Conservation (phyloP, 352 stramenopile species). For the Phytophthora hybrid region DNA sequence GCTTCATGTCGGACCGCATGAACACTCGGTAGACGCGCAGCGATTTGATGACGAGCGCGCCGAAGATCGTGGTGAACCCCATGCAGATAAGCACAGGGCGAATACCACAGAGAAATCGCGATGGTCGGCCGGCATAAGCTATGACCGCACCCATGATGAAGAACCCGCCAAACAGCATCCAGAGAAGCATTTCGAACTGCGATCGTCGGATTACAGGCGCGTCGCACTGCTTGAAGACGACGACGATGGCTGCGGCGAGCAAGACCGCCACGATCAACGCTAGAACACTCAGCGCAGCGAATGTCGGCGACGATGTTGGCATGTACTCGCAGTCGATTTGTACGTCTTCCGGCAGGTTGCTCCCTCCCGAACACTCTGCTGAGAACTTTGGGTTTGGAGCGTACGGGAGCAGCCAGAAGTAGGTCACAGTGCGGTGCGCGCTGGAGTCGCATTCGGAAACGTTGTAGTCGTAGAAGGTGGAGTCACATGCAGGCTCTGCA, state of each 20-base stretch:
- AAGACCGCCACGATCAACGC: conserved; percentile 25
- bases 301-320: conserved; percentile 32
- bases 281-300: conserved; percentile 22
- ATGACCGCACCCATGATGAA: conserved; percentile 41
- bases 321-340: conserved; percentile 55
- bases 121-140: conserved; percentile 44
- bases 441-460: conserved; percentile 42
- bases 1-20: conserved; percentile 52
- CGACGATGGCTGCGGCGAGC: conserved; percentile 16
- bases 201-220: conserved; percentile 56
- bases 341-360: conserved; percentile 26
- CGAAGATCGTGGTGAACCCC: conserved; percentile 59
- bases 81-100: conserved; percentile 47
- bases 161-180: conserved; percentile 54
- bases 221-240: conserved; percentile 44
- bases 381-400: conserved; percentile 24
- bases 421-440: conserved; percentile 38
- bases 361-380: conserved; percentile 41
- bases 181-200: conserved; percentile 52
- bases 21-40: conserved; percentile 70
- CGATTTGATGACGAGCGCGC: conserved; percentile 55
- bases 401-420: conserved; percentile 50
- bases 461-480: conserved; percentile 51
- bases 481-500: conserved; percentile 45
- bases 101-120: conserved; percentile 33